A percentile compares a stretch with the other conserved stretches of the same genome.
Evolutionary conservation across 169 alveolate genomes (phyloP).

Genomic region (Babesia gibsoni): DNA sequence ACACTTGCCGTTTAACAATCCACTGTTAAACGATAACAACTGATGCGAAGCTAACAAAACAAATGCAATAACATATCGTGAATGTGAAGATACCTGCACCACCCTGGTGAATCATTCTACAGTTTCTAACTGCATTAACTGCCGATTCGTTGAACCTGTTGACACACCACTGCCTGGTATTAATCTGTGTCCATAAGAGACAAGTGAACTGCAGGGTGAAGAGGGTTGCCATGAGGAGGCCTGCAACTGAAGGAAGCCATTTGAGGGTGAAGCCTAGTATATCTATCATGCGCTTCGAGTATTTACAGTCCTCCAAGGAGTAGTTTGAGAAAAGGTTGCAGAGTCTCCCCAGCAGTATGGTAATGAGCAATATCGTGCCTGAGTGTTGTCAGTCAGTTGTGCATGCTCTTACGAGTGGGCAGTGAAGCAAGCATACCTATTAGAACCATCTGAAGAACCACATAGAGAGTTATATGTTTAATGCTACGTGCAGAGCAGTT

Average conservation of each 20-base stretch:
- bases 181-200: conserved; percentile 34
- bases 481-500: conserved; percentile 67
- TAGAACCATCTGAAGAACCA: conserved; percentile 52
- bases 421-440: conserved; percentile 34
- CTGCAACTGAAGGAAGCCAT: conserved; percentile 63
- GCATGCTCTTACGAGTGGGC: not conserved
- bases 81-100: conserved; percentile 10
- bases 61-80: not conserved
- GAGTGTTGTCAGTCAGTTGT: not conserved
- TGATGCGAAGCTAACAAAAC: no score
- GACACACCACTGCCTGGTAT: conserved; percentile 55
- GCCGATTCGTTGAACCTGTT: conserved; percentile 51
- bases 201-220: conserved; percentile 21
- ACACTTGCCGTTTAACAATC: no score
- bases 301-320: conserved; percentile 74
- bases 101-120: conserved; percentile 27
- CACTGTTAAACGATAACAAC: no score
- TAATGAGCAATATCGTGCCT: conserved; percentile 43
- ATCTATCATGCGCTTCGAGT: conserved; percentile 65
- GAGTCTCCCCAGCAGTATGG: conserved; percentile 55
- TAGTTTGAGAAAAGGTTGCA: conserved; percentile 75
- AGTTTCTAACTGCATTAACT: conserved; percentile 58
- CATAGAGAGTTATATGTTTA: conserved; percentile 42
- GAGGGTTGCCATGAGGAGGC: conserved; percentile 34
- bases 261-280: conserved; percentile 73